Evolutionary conservation across 2,329 filamentous ascomycete genomes (phyloP).

Genomic region (Arthroderma sp.): DNA sequence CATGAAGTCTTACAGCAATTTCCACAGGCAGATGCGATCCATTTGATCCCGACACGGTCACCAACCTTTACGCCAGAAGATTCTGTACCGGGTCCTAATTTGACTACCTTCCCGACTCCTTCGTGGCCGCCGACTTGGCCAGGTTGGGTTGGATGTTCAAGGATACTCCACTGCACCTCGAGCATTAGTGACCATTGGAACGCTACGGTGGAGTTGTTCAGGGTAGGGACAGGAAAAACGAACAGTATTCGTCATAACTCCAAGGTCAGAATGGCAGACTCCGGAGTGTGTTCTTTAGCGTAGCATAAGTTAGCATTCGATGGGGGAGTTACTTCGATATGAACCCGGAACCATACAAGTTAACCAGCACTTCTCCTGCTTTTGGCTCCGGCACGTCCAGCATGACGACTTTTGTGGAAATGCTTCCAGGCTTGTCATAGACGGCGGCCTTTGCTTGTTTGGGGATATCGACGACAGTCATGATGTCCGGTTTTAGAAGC

Average conservation of each 20-base stretch:
- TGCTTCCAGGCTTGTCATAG: slow-evolving; percentile 51
- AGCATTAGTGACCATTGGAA: too few relatives aligned
- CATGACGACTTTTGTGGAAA: slow-evolving; percentile 51
- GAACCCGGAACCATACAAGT: slow-evolving; percentile 32
- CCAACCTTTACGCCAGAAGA: slow-evolving; percentile 47
- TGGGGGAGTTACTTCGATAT: too few relatives aligned
- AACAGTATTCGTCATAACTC: slow-evolving; percentile 39
- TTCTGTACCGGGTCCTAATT: slow-evolving; percentile 49
- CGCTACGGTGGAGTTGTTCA: too few relatives aligned
- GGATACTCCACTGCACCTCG: slow-evolving; percentile 36
- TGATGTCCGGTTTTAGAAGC: slow-evolving; percentile 8
- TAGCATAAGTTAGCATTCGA: background rate
- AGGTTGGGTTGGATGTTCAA: slow-evolving; percentile 45
- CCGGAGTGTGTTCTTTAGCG: slow-evolving; percentile 44
- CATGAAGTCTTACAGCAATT: slow-evolving; percentile 28
- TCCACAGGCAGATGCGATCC: slow-evolving; percentile 46
- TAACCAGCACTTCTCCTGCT: slow-evolving; percentile 48
- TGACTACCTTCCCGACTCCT: slow-evolving; percentile 52
- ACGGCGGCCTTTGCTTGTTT: slow-evolving; percentile 50
- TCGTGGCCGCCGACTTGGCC: slow-evolving; percentile 59
- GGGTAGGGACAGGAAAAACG: slow-evolving; percentile 1
- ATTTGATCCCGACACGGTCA: slow-evolving; percentile 58
- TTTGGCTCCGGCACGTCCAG: slow-evolving; percentile 53
- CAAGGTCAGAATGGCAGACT: slow-evolving; percentile 52
- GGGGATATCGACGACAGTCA: slow-evolving; percentile 34